Evolutionary conservation across 192 early-diverging fungal genomes (phyloP).

Genomic region (Coemansia sp.): DNA sequence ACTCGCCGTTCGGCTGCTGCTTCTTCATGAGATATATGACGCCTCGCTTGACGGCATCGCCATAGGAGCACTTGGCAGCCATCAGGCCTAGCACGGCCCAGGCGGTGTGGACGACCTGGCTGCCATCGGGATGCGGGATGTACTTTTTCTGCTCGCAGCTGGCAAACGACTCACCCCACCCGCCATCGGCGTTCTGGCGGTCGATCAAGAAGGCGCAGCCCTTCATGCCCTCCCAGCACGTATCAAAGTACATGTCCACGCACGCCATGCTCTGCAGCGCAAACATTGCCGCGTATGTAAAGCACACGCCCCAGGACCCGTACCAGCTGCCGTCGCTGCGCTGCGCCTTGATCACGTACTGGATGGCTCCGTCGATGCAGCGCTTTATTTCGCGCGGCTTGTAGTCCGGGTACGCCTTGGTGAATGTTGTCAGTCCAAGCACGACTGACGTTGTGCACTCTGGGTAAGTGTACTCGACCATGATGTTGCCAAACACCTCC

Average conservation of each 20-base stretch:
- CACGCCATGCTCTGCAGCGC: constrained; percentile 79
- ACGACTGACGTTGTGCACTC: constrained; percentile 96
- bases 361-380: constrained; percentile 58
- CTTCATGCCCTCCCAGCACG: constrained; percentile 63
- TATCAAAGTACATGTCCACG: constrained; percentile 78
- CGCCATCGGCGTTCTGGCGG: constrained; percentile 88
- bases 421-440: constrained; percentile 77
- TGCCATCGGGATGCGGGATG: constrained; percentile 52
- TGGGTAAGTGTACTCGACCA: constrained; percentile 96
- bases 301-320: constrained; percentile 96
- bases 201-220: constrained; percentile 91
- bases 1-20: constrained; percentile 89
- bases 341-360: constrained; percentile 76
- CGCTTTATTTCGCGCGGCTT: constrained; percentile 74
- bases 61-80: constrained; percentile 83
- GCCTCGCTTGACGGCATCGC: constrained; percentile 61
- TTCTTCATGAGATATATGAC: constrained; percentile 72
- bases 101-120: constrained; percentile 91
- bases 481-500: constrained; percentile 97
- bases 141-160: constrained; percentile 50
- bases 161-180: constrained; percentile 96
- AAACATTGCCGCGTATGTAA: constrained; percentile 95
- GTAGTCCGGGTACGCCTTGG: constrained; percentile 75
- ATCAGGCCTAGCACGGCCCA: constrained; percentile 86
- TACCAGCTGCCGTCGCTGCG: constrained; percentile 86